Conservation (phyloP, 2,329 filamentous ascomycete species). For the Incumbomyces delicatus region DNA sequence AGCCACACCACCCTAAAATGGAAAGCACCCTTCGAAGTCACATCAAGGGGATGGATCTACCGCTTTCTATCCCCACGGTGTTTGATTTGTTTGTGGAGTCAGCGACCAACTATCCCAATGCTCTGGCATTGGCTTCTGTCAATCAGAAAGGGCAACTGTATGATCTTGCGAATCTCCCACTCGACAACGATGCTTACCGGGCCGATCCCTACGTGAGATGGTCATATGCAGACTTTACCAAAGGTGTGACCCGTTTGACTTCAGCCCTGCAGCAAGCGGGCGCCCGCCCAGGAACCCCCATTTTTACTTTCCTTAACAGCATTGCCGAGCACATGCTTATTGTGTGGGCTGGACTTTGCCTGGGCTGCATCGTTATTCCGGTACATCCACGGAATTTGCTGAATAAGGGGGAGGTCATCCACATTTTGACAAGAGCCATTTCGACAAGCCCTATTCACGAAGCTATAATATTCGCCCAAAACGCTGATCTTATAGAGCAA, state of each 20-base stretch:
- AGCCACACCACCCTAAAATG: too few relatives aligned
- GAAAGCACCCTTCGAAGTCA: too few relatives aligned
- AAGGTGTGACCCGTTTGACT: neutral
- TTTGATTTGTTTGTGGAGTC: neutral
- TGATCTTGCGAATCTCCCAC: neutral
- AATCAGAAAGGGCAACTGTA: constrained; percentile 1
- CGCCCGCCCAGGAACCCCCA: neutral
- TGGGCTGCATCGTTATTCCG: constrained; percentile 2
- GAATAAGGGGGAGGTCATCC: constrained; percentile 1
- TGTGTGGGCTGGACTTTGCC: constrained; percentile 1
- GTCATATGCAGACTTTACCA: constrained; percentile 3
- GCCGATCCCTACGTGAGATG: constrained; percentile 4
- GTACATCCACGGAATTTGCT: constrained; percentile 3
- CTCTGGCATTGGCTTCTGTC: neutral
- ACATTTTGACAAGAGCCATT: constrained; percentile 1
- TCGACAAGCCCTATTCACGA: neutral
- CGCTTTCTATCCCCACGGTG: neutral
- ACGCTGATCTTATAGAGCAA: neutral
- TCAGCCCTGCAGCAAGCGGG: neutral
- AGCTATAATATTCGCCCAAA: neutral
- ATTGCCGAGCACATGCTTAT: neutral
- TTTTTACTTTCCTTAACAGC: constrained; percentile 2
- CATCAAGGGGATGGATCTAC: neutral
- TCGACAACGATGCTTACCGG: constrained; percentile 1
- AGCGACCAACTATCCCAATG: neutral